Evolutionary conservation across 2,329 filamentous ascomycete species (phyloP), one percentile per base, ranked within the genome.

Genomic region (Myrmaecium sp.): DNA sequence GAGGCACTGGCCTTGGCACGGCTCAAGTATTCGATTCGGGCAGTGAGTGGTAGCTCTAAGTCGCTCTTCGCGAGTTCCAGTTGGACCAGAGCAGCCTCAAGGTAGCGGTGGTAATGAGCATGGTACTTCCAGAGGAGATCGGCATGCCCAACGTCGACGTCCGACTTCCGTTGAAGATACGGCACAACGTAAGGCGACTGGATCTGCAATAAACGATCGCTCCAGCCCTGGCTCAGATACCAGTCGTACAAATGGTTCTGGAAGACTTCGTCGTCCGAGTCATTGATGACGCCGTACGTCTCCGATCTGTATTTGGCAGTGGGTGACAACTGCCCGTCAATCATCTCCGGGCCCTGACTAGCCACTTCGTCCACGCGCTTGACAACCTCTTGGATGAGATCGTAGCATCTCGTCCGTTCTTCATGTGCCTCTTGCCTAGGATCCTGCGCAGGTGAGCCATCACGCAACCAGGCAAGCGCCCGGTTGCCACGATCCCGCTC

Each of bases 231-330:
- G 28, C 66, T 56, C 37, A 95, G 73, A 51, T 98, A 98, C 86
- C 89, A 98, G 43, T 94, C 84, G 47, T 94, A 98, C n/a, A 98
- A 64, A 41, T 81, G 82, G 33, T 81, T 91, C 48, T 95, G 77
- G 58, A 98, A 98, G 4, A 94, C 79, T 43, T 94, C 81, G 38
- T 98, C 89, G 9, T 75, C 68, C 0, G 86, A 92, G 31, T 67
- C 69, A 44, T 91, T 81, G 40, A 98, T 83, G 3, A 94, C 79
- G 23, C 74, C 69, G 52, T 95, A 93, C 0, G 89, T 86, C 55
- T 98, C 86, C 26, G 71, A 69, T 36, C 79, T 69, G 49, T 89
- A 82, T 24, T 74, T 84, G 2, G 74, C 72, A 12, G 79, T 68
- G 8, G 81, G 52, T 0, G 82, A 84, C 26, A 69, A 66, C 37